Evolutionary conservation across 768 basidiomycete genomes (phyloP).

Genomic region (Jaapia argillacea): DNA sequence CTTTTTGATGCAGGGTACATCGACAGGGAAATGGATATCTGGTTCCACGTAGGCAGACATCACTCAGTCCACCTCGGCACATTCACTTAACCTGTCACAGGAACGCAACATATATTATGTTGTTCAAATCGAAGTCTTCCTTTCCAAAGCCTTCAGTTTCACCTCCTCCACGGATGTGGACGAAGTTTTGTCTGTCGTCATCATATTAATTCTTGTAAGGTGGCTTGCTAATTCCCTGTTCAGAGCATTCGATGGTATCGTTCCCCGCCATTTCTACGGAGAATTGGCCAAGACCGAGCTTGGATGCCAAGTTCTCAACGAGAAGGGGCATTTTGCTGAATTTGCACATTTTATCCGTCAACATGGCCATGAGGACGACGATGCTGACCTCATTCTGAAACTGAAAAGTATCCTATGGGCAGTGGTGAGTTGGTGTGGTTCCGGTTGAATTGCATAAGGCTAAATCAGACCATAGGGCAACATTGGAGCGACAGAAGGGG

Average conservation of each 20-base stretch:
- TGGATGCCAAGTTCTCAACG: slow-evolving; percentile 84
- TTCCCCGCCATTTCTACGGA: slow-evolving; percentile 94
- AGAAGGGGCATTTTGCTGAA: slow-evolving; percentile 84
- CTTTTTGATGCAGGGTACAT: slow-evolving; percentile 89
- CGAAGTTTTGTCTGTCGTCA: slow-evolving; percentile 46
- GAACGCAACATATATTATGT: slow-evolving; percentile 92
- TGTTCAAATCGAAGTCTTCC: slow-evolving; percentile 87
- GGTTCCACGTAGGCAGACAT: slow-evolving; percentile 71
- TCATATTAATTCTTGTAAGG: not conserved
- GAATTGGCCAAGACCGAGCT: slow-evolving; percentile 96
- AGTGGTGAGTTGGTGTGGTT: slow-evolving; percentile 55
- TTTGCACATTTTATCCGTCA: slow-evolving; percentile 86
- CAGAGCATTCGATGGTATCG: slow-evolving; percentile 76
- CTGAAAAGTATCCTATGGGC: slow-evolving; percentile 97
- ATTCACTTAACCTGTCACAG: slow-evolving; percentile 30
- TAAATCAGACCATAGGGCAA: slow-evolving; percentile 55
- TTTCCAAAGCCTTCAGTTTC: slow-evolving; percentile 64
- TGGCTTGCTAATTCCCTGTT: not conserved
- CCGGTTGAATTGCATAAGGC: not conserved
- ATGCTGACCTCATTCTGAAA: slow-evolving; percentile 76
- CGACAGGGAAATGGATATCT: slow-evolving; percentile 88
- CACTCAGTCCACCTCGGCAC: not conserved
- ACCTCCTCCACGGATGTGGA: slow-evolving; percentile 47
- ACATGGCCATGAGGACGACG: slow-evolving; percentile 78
- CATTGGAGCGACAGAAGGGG: slow-evolving; percentile 83